Percentiles rank a stretch among this genome's conserved stretches.
Conservation (phyloP, 352 stramenopile species). For the Globisporangium paddicum region DNA sequence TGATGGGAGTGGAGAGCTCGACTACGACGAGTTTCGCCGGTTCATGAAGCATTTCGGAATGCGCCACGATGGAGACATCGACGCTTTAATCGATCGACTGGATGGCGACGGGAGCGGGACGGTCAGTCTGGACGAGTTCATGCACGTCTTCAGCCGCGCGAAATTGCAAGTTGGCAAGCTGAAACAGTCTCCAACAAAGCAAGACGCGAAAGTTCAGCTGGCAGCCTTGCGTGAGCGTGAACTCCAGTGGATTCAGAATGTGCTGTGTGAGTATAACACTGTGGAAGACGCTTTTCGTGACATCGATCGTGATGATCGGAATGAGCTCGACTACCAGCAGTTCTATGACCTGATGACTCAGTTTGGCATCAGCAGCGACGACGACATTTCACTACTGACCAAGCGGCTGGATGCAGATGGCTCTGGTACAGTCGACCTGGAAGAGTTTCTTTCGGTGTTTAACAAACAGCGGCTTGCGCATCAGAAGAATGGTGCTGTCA, state of each 20-base stretch:
- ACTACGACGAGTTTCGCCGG: constrained; percentile 41
- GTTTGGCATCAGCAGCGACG: constrained; percentile 47
- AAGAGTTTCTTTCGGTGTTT: constrained; percentile 58
- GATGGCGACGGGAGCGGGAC: constrained; percentile 32
- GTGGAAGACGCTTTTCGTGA: constrained; percentile 41
- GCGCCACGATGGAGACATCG: constrained; percentile 29
- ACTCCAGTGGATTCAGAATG: constrained; percentile 40
- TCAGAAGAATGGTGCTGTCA: constrained; percentile 4
- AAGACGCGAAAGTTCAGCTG: constrained; percentile 18
- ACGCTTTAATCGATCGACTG: constrained; percentile 31
- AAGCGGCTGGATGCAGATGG: constrained; percentile 43
- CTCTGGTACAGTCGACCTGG: constrained; percentile 39
- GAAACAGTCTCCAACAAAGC: constrained; percentile 1
- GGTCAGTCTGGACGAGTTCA: constrained; percentile 45
- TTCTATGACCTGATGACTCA: constrained; percentile 52
- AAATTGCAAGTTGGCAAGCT: constrained; percentile 6
- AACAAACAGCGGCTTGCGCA: constrained; percentile 22
- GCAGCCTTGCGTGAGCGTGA: constrained; percentile 41
- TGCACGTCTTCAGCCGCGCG: constrained; percentile 22
- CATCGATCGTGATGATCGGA: constrained; percentile 26
- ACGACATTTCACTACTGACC: constrained; percentile 39
- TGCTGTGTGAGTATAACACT: constrained; percentile 32
- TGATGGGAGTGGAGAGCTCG: constrained; percentile 37
- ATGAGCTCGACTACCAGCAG: constrained; percentile 49
- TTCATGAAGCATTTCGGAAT: constrained; percentile 54